Evolutionary conservation across 352 stramenopile genomes (phyloP), one percentile per base, ranked within the genome.

Genomic region (Phytophthora europaea): DNA sequence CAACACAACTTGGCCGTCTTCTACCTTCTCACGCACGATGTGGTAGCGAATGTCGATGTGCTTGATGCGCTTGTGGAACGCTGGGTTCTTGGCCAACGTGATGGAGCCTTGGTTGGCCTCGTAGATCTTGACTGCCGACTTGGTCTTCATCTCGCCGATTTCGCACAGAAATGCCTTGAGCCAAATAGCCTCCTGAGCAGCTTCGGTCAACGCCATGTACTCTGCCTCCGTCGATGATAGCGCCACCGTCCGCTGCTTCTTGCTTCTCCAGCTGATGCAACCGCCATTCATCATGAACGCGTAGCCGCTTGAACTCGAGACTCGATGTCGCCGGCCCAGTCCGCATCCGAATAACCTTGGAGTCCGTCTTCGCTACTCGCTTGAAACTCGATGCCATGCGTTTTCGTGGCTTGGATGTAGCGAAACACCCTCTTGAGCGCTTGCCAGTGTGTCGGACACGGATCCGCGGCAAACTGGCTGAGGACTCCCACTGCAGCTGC

Each of bases 401-500:
- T 50, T 15, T 50, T 50, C 43, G 43, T 50, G 7, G 9, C 43
- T 50, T 50, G 43, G 7, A 50, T 50, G 9, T 50, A 50, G 38
- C 38, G 38, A 45, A 45, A 45, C 38, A 45, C 38, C 10, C 38
- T 12, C 38, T 45, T 45, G 4, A 45, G 15, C 38, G 38, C 38
- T 45, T 45, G 15, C 38, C 38, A 71, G 47, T 71, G 64, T 54
- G 64, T 71, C 15, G 64, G 64, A 54, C 64, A 71, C 55, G 64
- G 64, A 31, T 71, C 64, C 6, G 43, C 50, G 4, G 61, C 61
- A 34, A 68, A 68, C 51, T 67, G 51, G 55, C 60, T 75, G 16
- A 70, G 55, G 52, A 52, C 26, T 67, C 84, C 71, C 62, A 78
- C 61, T 65, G 71, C 58, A 43, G 71, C 75, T 4, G 73, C 57